Evolutionary conservation across 306 rosid genomes (phyloP).

Genomic region (Cicer judaicum): DNA sequence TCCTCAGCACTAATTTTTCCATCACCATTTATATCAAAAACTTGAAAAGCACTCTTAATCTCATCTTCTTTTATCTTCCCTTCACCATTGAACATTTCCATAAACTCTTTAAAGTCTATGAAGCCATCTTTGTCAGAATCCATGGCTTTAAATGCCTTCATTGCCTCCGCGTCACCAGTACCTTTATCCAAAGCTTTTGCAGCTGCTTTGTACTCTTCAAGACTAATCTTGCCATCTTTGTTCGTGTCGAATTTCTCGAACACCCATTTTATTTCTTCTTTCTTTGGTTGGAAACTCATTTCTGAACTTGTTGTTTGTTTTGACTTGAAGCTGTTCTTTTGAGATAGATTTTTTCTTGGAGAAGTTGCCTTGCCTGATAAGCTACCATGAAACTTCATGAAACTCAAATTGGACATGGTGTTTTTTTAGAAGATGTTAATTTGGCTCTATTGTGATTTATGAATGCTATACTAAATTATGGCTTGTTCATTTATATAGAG

Average conservation of each 20-base stretch:
- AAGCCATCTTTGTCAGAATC: slow-evolving; percentile 79
- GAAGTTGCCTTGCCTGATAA: slow-evolving; percentile 43
- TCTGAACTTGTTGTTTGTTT: slow-evolving; percentile 33
- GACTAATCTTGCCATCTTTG: slow-evolving; percentile 71
- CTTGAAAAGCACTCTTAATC: slow-evolving; percentile 64
- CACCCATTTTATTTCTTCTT: slow-evolving; percentile 72
- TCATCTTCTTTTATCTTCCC: slow-evolving; percentile 51
- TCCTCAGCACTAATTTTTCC: slow-evolving; percentile 87
- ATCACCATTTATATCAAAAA: slow-evolving; percentile 78
- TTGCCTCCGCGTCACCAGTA: slow-evolving; percentile 54
- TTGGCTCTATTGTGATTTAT: slow-evolving; percentile 11
- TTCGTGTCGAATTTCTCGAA: slow-evolving; percentile 75
- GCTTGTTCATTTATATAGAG: slow-evolving; percentile 42
- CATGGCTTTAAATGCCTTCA: slow-evolving; percentile 56
- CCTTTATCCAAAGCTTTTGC: slow-evolving; percentile 54
- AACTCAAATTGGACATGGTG: slow-evolving; percentile 53
- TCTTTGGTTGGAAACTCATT: slow-evolving; percentile 45
- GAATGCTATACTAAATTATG: slow-evolving; percentile 8
- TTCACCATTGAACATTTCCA: slow-evolving; percentile 57
- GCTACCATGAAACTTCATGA: slow-evolving; percentile 53
- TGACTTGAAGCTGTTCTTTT: slow-evolving; percentile 46
- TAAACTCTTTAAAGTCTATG: slow-evolving; percentile 69
- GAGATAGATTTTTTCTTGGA: slow-evolving; percentile 32
- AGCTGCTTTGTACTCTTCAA: slow-evolving; percentile 72
- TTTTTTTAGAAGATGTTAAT: neutral